A percentile compares a stretch with the other conserved stretches of the same genome.
Conservation (phyloP, 2,329 filamentous ascomycete species). For the Verruconis gallopava region DNA sequence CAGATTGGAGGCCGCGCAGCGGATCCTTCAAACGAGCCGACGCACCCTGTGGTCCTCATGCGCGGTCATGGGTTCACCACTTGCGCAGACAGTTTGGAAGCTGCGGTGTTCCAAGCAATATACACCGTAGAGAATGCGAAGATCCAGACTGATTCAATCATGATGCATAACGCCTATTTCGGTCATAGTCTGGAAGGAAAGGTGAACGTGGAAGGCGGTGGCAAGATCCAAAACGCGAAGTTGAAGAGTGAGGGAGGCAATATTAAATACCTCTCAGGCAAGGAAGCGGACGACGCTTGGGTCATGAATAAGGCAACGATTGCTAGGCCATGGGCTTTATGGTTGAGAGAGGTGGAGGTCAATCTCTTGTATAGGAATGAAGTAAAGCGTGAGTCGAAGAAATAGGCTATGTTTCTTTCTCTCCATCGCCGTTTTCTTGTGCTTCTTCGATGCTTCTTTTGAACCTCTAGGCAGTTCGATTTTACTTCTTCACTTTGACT, state of each 20-base stretch:
- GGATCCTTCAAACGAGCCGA: slow-evolving; percentile 21
- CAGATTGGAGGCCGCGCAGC: slow-evolving; percentile 20
- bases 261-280: slow-evolving; percentile 29
- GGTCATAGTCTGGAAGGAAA: slow-evolving; percentile 27
- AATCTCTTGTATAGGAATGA: slow-evolving; percentile 28
- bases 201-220: slow-evolving; percentile 23
- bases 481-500: too few relatives aligned
- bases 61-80: slow-evolving; percentile 34
- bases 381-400: slow-evolving; percentile 10
- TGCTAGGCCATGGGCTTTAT: slow-evolving; percentile 30
- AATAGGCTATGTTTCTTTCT: too few relatives aligned
- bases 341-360: slow-evolving; percentile 29
- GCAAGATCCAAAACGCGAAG: slow-evolving; percentile 28
- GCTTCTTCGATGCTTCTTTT: too few relatives aligned
- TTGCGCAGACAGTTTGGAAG: slow-evolving; percentile 28
- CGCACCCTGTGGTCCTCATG: slow-evolving; percentile 27
- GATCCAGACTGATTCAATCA: slow-evolving; percentile 27
- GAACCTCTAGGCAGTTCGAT: too few relatives aligned
- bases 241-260: slow-evolving; percentile 27
- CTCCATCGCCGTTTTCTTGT: too few relatives aligned
- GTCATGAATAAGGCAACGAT: slow-evolving; percentile 22
- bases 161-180: slow-evolving; percentile 21
- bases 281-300: slow-evolving; percentile 29
- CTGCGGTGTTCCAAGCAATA: slow-evolving; percentile 32
- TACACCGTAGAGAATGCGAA: slow-evolving; percentile 29